Evolutionary conservation across 2,329 filamentous ascomycete genomes (phyloP).

Genomic region (Pyrenophora tritici-repentis): DNA sequence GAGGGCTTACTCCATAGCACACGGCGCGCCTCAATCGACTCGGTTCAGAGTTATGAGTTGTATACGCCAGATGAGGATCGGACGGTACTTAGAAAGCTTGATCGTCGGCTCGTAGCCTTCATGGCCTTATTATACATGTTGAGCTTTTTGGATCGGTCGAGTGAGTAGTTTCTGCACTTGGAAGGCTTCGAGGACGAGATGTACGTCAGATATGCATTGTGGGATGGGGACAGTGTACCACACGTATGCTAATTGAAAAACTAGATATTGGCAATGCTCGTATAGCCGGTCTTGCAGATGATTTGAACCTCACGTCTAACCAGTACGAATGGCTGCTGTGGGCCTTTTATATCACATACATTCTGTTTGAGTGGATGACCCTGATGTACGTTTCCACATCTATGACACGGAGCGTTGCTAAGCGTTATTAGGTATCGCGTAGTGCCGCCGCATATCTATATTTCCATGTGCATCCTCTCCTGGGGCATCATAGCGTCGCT

Average conservation of each 20-base stretch:
- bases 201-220: conserved; percentile 31
- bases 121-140: conserved; percentile 82
- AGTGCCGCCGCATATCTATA: conserved; percentile 65
- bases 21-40: conserved; percentile 30
- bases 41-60: conserved; percentile 54
- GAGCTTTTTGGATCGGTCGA: conserved; percentile 84
- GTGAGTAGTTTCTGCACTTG: conserved; percentile 52
- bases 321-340: conserved; percentile 68
- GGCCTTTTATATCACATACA: conserved; percentile 67
- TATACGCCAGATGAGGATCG: conserved; percentile 73
- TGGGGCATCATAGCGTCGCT: conserved; percentile 82
- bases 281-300: conserved; percentile 61
- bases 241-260: conserved; percentile 7
- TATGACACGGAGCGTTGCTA: not conserved
- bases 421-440: conserved; percentile 55
- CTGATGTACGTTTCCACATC: conserved; percentile 51
- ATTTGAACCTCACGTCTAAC: conserved; percentile 58
- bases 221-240: not conserved
- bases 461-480: conserved; percentile 67
- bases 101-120: conserved; percentile 77
- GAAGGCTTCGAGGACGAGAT: not conserved
- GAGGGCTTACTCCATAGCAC: conserved; percentile 27
- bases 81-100: conserved; percentile 73
- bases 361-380: conserved; percentile 70
- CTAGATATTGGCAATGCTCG: conserved; percentile 67